These are phyloP conservation scores for Fusarium nelsonii DNA, from an alignment of 2,329 filamentous ascomycete genomes.

Conservation along the genomic window DNA sequence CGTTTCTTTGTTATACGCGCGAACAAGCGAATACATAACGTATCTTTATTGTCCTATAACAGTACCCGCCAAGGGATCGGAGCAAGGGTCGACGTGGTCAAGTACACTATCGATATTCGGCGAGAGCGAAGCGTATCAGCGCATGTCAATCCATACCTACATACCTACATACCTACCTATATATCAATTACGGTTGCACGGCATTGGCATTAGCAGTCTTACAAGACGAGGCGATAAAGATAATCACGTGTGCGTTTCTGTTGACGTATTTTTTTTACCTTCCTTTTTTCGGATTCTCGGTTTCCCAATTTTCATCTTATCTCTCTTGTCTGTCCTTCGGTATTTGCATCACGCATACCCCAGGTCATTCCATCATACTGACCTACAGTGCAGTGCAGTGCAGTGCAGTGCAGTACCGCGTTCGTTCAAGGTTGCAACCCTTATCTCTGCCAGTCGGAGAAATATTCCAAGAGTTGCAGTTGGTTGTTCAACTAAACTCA, in stretches of 20 bases:
- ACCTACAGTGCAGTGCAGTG: background rate
- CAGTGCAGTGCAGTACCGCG: background rate
- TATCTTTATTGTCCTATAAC: background rate
- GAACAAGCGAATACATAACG: background rate
- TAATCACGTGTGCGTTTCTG: slow-evolving; percentile 20
- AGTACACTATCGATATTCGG: slow-evolving; percentile 32
- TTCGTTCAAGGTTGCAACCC: slow-evolving; percentile 20
- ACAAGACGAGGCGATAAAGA: slow-evolving; percentile 6
- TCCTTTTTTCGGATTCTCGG: slow-evolving; percentile 11
- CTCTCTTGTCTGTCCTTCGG: slow-evolving; percentile 8
- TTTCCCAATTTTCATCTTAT: background rate
- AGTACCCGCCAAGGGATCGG: slow-evolving; percentile 16
- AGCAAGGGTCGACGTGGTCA: slow-evolving; percentile 30
- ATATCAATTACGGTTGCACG: slow-evolving; percentile 21
- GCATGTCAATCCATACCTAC: slow-evolving; percentile 6
- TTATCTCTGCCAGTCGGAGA: slow-evolving; percentile 22
- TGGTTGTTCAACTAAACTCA: background rate
- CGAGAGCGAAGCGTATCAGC: slow-evolving; percentile 33
- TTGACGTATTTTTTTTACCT: background rate
- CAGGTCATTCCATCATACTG: background rate
- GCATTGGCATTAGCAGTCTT: slow-evolving; percentile 2
- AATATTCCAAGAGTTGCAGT: slow-evolving; percentile 16
- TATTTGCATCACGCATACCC: slow-evolving; percentile 13
- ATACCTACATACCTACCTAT: slow-evolving; percentile 2
- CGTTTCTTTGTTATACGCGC: background rate